A percentile compares a stretch with the other conserved stretches of the same genome.
These are phyloP conservation scores for Candida khao-thaluensis DNA, from an alignment of 805 yeast species.

Conservation along the genomic window DNA sequence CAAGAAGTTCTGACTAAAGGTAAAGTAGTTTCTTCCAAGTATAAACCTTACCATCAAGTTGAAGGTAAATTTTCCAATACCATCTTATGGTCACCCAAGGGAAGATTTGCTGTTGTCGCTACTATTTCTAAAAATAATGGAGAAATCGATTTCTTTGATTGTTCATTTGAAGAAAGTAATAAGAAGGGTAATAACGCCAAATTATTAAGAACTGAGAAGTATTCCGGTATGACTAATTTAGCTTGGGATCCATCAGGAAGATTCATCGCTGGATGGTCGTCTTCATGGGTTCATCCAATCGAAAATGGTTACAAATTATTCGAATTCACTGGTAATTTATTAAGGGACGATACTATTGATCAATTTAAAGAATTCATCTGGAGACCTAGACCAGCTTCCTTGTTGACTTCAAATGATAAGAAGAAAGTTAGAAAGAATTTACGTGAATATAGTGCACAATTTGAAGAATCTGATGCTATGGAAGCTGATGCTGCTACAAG, in stretches of 20 bases:
- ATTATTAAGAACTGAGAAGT: constrained; percentile 61
- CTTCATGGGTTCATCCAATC: constrained; percentile 76
- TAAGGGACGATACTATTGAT: constrained; percentile 75
- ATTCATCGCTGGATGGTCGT: constrained; percentile 83
- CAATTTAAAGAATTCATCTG: constrained; percentile 87
- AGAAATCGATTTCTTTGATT: constrained; percentile 82
- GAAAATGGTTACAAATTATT: constrained; percentile 90
- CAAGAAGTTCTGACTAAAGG: constrained; percentile 54
- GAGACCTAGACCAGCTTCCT: constrained; percentile 94
- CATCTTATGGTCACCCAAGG: constrained; percentile 87
- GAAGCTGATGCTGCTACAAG: constrained; percentile 90
- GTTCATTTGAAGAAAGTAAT: constrained; percentile 71
- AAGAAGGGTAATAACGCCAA: constrained; percentile 59
- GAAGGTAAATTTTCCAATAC: constrained; percentile 68
- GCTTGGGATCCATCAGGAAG: constrained; percentile 98
- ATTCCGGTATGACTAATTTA: constrained; percentile 75
- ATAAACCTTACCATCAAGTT: constrained; percentile 59
- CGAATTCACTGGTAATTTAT: constrained; percentile 75
- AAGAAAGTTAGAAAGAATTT: constrained; percentile 89
- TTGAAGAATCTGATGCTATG: constrained; percentile 94
- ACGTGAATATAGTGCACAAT: constrained; percentile 85
- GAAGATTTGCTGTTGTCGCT: constrained; percentile 71
- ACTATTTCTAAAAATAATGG: constrained; percentile 51
- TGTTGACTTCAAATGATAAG: constrained; percentile 73
- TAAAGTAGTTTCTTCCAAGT: constrained; percentile 45